Percentiles rank a stretch among this genome's conserved stretches.
Evolutionary conservation across 2,329 filamentous ascomycete genomes (phyloP).

Genomic region (Metarhizium humberi): DNA sequence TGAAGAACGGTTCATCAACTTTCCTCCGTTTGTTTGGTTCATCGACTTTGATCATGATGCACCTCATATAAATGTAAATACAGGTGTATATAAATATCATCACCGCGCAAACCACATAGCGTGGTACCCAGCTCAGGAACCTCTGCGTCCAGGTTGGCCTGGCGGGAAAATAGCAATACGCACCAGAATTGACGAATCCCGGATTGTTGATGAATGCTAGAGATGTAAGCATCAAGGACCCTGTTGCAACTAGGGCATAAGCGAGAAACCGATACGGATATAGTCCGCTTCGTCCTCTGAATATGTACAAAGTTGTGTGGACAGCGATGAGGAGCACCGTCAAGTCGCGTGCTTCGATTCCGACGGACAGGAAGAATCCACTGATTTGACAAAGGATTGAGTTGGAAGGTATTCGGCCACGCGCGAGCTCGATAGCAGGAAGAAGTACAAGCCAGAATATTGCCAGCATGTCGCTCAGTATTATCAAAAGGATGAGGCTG

Average conservation of each 20-base stretch:
- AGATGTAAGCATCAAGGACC: slow-evolving; percentile 51
- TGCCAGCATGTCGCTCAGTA: slow-evolving; percentile 64
- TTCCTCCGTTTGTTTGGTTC: slow-evolving; percentile 6
- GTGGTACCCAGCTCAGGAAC: slow-evolving; percentile 62
- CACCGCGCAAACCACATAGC: slow-evolving; percentile 57
- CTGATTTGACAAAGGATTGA: slow-evolving; percentile 56
- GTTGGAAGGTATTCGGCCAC: slow-evolving; percentile 37
- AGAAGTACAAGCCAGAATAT: slow-evolving; percentile 59
- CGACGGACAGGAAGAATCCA: slow-evolving; percentile 57
- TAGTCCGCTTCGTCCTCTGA: slow-evolving; percentile 53
- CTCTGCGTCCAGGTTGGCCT: slow-evolving; percentile 60
- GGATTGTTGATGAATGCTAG: slow-evolving; percentile 52
- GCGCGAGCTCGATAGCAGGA: slow-evolving; percentile 46
- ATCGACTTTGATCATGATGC: slow-evolving; percentile 31
- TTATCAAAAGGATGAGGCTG: slow-evolving; percentile 65
- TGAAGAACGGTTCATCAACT: slow-evolving; percentile 1
- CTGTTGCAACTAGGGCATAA: slow-evolving; percentile 44
- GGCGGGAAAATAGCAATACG: slow-evolving; percentile 61
- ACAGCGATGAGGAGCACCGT: slow-evolving; percentile 64
- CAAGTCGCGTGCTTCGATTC: slow-evolving; percentile 63
- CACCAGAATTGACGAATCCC: slow-evolving; percentile 53
- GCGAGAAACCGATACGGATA: slow-evolving; percentile 57
- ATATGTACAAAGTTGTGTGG: slow-evolving; percentile 64
- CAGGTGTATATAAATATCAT: slow-evolving; percentile 57
- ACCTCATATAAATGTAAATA: slow-evolving; percentile 60